These are phyloP conservation scores for Sordariomycetes sp. DNA, from an alignment of 2,329 filamentous ascomycete genomes.

Conservation along the genomic window DNA sequence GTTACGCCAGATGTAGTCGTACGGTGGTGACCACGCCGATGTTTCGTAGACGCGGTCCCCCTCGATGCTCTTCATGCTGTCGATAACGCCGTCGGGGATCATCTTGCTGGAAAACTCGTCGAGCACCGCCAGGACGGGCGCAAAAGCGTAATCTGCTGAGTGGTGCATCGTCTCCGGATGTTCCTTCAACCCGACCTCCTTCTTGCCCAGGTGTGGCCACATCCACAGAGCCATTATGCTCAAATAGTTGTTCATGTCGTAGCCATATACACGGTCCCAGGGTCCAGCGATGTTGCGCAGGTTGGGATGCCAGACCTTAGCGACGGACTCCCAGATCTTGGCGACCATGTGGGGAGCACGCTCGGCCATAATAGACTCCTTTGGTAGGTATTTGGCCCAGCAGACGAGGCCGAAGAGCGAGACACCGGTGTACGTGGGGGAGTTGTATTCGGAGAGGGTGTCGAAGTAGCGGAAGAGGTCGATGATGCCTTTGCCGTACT, in stretches of 20 bases:
- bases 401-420: conserved; percentile 49
- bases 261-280: conserved; percentile 56
- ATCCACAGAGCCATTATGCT: conserved; percentile 49
- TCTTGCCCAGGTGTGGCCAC: conserved; percentile 47
- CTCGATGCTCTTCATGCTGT: conserved; percentile 33
- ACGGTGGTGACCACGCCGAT: conserved; percentile 48
- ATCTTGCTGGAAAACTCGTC: conserved; percentile 37
- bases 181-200: conserved; percentile 9
- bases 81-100: conserved; percentile 28
- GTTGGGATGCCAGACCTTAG: conserved; percentile 45
- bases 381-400: conserved; percentile 49
- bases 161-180: conserved; percentile 47
- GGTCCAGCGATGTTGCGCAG: conserved; percentile 54
- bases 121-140: conserved; percentile 46
- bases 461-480: conserved; percentile 44
- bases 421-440: conserved; percentile 53
- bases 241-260: conserved; percentile 54
- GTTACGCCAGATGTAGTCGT: conserved; percentile 46
- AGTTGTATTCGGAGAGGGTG: conserved; percentile 55
- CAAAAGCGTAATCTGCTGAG: conserved; percentile 48
- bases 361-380: conserved; percentile 41
- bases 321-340: conserved; percentile 41
- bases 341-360: conserved; percentile 41
- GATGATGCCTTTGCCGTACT: conserved; percentile 44
- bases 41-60: conserved; percentile 43